Base-by-base conservation (phyloP, 164 flowering plant species). In the Vitis amurensis region DNA sequence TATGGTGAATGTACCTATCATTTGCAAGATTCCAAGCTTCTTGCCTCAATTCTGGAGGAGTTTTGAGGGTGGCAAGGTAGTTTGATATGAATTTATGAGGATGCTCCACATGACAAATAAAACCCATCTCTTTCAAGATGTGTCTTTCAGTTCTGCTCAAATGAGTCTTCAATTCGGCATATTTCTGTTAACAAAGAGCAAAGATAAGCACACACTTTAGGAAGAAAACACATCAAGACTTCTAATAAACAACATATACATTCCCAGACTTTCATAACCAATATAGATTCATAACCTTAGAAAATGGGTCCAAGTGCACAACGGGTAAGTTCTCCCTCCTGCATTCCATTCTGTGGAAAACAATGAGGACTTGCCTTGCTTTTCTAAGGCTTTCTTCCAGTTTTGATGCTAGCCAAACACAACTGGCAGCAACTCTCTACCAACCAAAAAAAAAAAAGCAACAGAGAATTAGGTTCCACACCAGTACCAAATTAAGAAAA, bases 21-120 rank as follows among this genome's bases (percentile, higher is more conserved):
- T 95, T 95, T 57, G 98, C 99, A 47, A 95, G 90, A 84, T 93
- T 95, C 99, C 98, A 95, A 64, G 99, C 98, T 72, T 91, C 92
- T 78, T 93, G 99, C 67, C 86, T 84, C 84, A 93, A 73, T 68
- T 91, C 93, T 58, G 73, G 71, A 48, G 92, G 93, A 56, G 89
- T 81, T 73, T 77, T 93, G 70, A 95, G 93, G 55, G 92, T 85
- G 10, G 90, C 95, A 72, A 95, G 91, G 78, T 93, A 93, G 78
- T 89, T 93, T 48, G 94, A 91, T 71, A 95, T 95, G 63, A 93
- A 95, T 71, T 95, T 95, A 71, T 93, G 99, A 52, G 99, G 98
- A 83, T 93, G 99, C 70, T 95, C 99, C 61, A 95, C 98, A 66
- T 95, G 98, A 82, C 99, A 95, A 61, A 95, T 88, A 77, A 95